Evolutionary conservation across 352 stramenopile species (phyloP).

Genomic region (Phytophthora sansomeana): DNA sequence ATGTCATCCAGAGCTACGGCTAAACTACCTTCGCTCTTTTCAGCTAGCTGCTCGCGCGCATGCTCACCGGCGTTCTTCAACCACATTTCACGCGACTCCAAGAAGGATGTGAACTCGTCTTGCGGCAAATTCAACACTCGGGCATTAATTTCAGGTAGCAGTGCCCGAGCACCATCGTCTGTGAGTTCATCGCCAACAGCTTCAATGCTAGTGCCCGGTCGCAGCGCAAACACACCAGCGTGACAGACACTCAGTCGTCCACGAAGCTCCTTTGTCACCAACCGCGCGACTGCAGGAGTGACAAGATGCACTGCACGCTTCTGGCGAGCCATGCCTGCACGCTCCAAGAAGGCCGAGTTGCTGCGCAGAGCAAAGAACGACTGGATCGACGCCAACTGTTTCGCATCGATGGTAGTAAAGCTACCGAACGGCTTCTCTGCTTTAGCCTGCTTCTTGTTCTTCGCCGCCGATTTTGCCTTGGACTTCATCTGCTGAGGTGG

Average conservation of each 20-base stretch:
- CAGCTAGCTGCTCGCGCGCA: slow-evolving; percentile 53
- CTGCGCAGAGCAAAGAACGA: slow-evolving; percentile 56
- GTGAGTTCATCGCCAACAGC: slow-evolving; percentile 55
- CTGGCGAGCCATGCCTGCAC: slow-evolving; percentile 67
- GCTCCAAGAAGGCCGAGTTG: slow-evolving; percentile 60
- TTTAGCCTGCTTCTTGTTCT: slow-evolving; percentile 68
- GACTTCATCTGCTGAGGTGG: slow-evolving; percentile 33
- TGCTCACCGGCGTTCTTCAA: slow-evolving; percentile 74
- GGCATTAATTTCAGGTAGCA: slow-evolving; percentile 59
- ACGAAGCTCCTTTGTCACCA: slow-evolving; percentile 49
- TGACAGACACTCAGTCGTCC: slow-evolving; percentile 69
- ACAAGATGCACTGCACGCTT: slow-evolving; percentile 76
- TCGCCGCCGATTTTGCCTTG: slow-evolving; percentile 35
- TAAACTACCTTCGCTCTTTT: slow-evolving; percentile 70
- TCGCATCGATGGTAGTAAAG: slow-evolving; percentile 55
- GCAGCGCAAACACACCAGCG: slow-evolving; percentile 64
- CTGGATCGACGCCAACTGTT: slow-evolving; percentile 45
- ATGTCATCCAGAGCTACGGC: slow-evolving; percentile 82
- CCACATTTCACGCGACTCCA: slow-evolving; percentile 78
- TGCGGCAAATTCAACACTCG: slow-evolving; percentile 68
- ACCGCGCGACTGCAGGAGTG: slow-evolving; percentile 53
- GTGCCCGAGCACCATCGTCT: slow-evolving; percentile 67
- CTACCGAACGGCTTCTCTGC: slow-evolving; percentile 68
- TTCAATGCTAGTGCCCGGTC: slow-evolving; percentile 35
- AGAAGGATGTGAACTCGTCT: slow-evolving; percentile 69